Base-by-base conservation (phyloP, 768 basidiomycete species). In the Kwoniella bestiolae region DNA sequence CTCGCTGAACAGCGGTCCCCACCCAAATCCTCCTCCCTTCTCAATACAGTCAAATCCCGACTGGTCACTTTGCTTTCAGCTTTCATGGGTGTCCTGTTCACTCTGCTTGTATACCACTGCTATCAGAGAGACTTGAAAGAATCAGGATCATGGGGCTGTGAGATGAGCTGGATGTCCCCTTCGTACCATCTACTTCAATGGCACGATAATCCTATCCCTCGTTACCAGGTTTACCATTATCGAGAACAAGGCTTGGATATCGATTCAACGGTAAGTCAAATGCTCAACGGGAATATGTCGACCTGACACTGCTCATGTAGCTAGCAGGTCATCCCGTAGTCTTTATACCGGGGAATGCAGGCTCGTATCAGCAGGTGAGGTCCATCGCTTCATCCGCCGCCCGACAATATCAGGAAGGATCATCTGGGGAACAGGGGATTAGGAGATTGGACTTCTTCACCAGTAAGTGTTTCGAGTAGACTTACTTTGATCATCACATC, bases 341-440 rank as follows among this genome's bases (percentile, higher is more conserved):
- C 29, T 99, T 97, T 83, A 90, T 98, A 46, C 96, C 96, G 1
- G 96, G 96, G 7, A 98, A 97, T 79, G 95, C 95, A 25, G 96
- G 96, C 5, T 94, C 92, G 2, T 94, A 90, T 34, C 89, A 87
- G 69, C 96, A 98, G 84, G 90, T 91, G 51, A 88, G 96, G 68
- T 94, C 92, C 12, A 93, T 98, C 71, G 95, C 95, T 3, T 93
- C 92, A 12, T 94, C 92, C 9, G 91, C 93, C 5, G 83, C 90
- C 0, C 85, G 91, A 56, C 92, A 94, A 71, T 94, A 86, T 76
- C 91, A 86, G 75, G 82, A 85, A 14, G 84, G 85, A 26, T 92
- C 90, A 0, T 4, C 31, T 7, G 68, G 61, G 16, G 57, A 44
- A 8, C 49, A 5, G 23, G 66, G 35, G 23, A 47, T 32, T 3